A percentile compares a stretch with the other conserved stretches of the same genome.
Conservation (phyloP, 768 basidiomycete genomes). For the Boletus speciosus region DNA sequence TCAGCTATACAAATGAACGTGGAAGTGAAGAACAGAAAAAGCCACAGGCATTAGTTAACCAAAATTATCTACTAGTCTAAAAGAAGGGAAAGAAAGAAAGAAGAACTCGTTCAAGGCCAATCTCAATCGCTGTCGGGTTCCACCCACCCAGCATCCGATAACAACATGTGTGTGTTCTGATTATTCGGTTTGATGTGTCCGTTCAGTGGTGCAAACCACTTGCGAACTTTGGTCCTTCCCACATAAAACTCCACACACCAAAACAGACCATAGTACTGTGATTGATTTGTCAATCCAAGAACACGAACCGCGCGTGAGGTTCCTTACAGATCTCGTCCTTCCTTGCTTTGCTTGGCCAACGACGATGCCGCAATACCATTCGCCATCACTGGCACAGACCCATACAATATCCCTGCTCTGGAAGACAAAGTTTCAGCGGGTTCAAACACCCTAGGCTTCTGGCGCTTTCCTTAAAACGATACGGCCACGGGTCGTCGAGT, state of each 20-base stretch:
- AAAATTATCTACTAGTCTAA: not conserved
- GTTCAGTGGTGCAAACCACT: conserved; percentile 60
- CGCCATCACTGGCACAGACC: conserved; percentile 47
- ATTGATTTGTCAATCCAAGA: not conserved
- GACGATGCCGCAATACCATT: conserved; percentile 51
- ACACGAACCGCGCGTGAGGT: not conserved
- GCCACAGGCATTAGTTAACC: not conserved
- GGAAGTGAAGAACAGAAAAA: not conserved
- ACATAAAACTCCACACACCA: conserved; percentile 50
- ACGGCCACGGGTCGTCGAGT: conserved; percentile 51
- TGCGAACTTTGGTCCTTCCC: conserved; percentile 40
- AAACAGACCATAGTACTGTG: conserved; percentile 48
- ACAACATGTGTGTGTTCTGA: conserved; percentile 41
- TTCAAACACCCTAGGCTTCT: not conserved
- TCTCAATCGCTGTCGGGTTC: conserved; percentile 10
- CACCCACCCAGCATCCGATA: conserved; percentile 49
- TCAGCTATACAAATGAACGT: conserved; percentile 1
- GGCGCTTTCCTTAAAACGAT: conserved; percentile 42
- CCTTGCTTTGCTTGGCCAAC: conserved; percentile 43
- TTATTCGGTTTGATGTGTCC: conserved; percentile 66
- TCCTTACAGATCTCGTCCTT: conserved; percentile 44
- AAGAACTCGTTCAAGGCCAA: not conserved
- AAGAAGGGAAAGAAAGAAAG: too few relatives aligned
- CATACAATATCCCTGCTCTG: conserved; percentile 50
- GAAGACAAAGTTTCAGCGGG: not conserved